Conservation (phyloP, 2,329 filamentous ascomycete species). For the Apiospora sp. region DNA sequence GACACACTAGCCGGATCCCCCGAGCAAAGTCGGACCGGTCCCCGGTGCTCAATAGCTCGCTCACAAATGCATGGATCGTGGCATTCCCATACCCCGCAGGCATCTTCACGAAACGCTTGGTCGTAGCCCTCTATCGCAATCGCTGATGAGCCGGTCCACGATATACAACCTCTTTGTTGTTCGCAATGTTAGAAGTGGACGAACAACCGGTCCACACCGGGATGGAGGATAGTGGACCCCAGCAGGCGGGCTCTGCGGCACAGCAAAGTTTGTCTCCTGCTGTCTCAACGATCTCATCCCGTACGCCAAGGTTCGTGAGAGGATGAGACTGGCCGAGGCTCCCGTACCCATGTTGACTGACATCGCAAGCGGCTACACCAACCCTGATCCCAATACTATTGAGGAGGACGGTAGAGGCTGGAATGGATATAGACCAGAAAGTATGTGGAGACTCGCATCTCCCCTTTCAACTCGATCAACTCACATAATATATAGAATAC, state of each 20-base stretch:
- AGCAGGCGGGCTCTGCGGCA: not conserved
- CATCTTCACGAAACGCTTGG: not conserved
- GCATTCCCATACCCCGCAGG: not conserved
- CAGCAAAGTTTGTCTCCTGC: not conserved
- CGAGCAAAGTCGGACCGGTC: not conserved
- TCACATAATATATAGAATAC: not conserved
- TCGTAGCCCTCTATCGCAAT: not conserved
- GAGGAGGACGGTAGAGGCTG: constrained; percentile 25
- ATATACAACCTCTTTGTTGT: not conserved
- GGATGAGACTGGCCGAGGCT: not conserved
- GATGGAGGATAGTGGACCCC: not conserved
- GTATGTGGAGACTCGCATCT: constrained; percentile 22
- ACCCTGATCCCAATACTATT: constrained; percentile 23
- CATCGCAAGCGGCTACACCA: constrained; percentile 18
- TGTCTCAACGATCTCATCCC: not conserved
- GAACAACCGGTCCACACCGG: not conserved
- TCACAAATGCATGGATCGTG: not conserved
- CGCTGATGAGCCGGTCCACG: not conserved
- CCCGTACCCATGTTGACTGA: not conserved
- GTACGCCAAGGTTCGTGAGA: not conserved
- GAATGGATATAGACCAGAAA: constrained; percentile 26
- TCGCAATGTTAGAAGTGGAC: not conserved
- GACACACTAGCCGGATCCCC: not conserved
- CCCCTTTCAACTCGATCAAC: not conserved
- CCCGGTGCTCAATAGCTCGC: not conserved